Evolutionary conservation across 1,284 basidiomycete species (phyloP).

Genomic region (Boletellus dicymbophilus): DNA sequence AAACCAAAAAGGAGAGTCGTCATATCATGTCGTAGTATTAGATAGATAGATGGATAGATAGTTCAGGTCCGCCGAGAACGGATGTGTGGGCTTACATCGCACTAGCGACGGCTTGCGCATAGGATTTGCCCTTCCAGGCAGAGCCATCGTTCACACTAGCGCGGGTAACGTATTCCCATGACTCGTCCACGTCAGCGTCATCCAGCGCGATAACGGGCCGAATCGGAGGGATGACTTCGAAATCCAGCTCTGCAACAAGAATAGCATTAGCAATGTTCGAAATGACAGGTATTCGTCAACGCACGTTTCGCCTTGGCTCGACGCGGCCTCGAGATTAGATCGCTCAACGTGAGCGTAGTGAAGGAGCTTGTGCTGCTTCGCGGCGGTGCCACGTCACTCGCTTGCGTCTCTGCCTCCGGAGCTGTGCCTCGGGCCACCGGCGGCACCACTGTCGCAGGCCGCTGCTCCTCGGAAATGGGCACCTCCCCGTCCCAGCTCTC

Average conservation of each 20-base stretch:
- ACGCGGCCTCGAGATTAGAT: slow-evolving; percentile 26
- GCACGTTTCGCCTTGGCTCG: slow-evolving; percentile 27
- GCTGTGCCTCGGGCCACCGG: not conserved
- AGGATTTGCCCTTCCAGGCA: slow-evolving; percentile 41
- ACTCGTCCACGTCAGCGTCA: slow-evolving; percentile 40
- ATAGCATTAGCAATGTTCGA: slow-evolving; percentile 2
- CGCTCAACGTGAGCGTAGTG: slow-evolving; percentile 27
- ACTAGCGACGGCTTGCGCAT: slow-evolving; percentile 40
- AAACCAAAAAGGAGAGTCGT: slow-evolving; percentile 17
- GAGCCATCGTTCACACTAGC: slow-evolving; percentile 37
- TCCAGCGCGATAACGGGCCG: slow-evolving; percentile 47
- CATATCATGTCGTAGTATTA: slow-evolving; percentile 10
- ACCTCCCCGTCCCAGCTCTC: slow-evolving; percentile 32
- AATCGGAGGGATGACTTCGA: slow-evolving; percentile 44
- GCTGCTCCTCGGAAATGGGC: slow-evolving; percentile 6
- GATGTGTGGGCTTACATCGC: slow-evolving; percentile 18
- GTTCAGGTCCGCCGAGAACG: not conserved
- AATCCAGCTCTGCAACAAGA: slow-evolving; percentile 34
- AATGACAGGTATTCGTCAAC: slow-evolving; percentile 1
- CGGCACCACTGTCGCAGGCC: not conserved
- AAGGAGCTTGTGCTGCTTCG: slow-evolving; percentile 11
- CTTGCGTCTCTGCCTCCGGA: not conserved
- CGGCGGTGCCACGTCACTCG: slow-evolving; percentile 1
- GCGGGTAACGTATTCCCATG: slow-evolving; percentile 46
- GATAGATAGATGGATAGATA: not conserved